Evolutionary conservation across 2,329 filamentous ascomycete genomes (phyloP), one percentile per base, ranked within the genome.

Genomic region (Colletotrichum euphorbiae): DNA sequence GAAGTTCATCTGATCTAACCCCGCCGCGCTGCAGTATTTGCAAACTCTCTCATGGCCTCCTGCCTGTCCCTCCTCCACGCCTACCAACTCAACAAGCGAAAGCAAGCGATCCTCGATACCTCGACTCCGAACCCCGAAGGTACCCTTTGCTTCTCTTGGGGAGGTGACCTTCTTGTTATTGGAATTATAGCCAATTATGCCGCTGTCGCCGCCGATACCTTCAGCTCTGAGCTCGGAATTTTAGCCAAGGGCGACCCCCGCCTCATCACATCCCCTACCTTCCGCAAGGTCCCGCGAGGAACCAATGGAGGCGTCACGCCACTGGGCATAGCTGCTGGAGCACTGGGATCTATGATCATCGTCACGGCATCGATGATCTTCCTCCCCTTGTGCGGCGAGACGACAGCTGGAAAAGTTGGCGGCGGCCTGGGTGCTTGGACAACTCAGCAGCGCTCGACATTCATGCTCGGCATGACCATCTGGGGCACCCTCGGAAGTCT

Each of bases 151-250:
- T 90, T 82, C 75, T 79, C 83, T 0, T 90, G 87, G 87, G 82
- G 82, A 55, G 89, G 89, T 40, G 89, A 91, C 73, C 77, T 91
- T 5, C 81, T 91, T 4, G 81, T 90, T 11, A 75, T 91, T 19
- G 90, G 90, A 12, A 90, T 91, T 72, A 87, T 92, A 72, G 88
- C 89, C 46, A 95, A 97, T 81, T 99, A 99, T 75, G 95, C 94
- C 28, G 93, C 93, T 55, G 94, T 97, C 9, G 90, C 93, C 19
- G 93, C 95, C 56, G 96, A 99, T 78, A 99, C 96, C 0, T 96
- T 98, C 77, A 94, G 92, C 65, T 97, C 94, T 11, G 96, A 99
- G 81, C 89, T 99, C 19, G 96, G 96, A 13, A 99, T 99, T 64
- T 84, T 99, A 12, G 91, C 94, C 6, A 88, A 85, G 67, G 86